Percentiles rank a stretch among this genome's conserved stretches.
phyloP scores from a whole-genome alignment of 495 filamentous ascomycete species.

The Platismatia glauca region DNA sequence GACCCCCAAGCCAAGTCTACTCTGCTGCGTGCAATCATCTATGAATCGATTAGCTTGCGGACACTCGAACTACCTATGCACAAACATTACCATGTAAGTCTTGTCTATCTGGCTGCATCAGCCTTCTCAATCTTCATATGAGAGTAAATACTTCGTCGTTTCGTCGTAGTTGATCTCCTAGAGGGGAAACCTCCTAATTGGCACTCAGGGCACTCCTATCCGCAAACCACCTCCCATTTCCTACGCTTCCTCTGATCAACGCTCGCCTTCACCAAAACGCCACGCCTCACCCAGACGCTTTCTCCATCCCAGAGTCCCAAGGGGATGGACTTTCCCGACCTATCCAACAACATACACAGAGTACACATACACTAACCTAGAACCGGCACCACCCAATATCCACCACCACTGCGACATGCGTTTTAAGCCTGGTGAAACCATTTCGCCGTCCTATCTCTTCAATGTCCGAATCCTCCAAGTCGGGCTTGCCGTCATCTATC shows the following conservation, averaged over 20 bases:
- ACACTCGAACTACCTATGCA: background rate
- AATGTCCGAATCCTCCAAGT: slow-evolving; percentile 12
- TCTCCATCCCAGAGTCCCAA: background rate
- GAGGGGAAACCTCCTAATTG: background rate
- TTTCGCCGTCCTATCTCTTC: slow-evolving; percentile 5
- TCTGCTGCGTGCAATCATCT: background rate
- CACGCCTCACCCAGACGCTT: background rate
- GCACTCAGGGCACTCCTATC: background rate
- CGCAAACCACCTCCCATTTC: background rate
- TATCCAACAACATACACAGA: background rate
- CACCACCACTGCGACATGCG: background rate
- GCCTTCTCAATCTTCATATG: background rate
- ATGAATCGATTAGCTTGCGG: background rate
- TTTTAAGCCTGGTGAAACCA: background rate
- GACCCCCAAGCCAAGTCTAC: background rate
- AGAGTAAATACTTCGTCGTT: background rate
- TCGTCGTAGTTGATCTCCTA: background rate
- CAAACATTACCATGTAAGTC: background rate
- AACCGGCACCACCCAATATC: background rate
- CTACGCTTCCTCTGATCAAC: background rate
- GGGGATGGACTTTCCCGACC: background rate
- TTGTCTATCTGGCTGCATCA: background rate
- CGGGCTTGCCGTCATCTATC: slow-evolving; percentile 10
- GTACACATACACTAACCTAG: background rate
- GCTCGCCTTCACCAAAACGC: background rate